Percentiles rank a stretch among this genome's conserved stretches.
These are phyloP conservation scores for Vitis rupestris DNA, from an alignment of 164 flowering plant species.

Conservation along the genomic window DNA sequence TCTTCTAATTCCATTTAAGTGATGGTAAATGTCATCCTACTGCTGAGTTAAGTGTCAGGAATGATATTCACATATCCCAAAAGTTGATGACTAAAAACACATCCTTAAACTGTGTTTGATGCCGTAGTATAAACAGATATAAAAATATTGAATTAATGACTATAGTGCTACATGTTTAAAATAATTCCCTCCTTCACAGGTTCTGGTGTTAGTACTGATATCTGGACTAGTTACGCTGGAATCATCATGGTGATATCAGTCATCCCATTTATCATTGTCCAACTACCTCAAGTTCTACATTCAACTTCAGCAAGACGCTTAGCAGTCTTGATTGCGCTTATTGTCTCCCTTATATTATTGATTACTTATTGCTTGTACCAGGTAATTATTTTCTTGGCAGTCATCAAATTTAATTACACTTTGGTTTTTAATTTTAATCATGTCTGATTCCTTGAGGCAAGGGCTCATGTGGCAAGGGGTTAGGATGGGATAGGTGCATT, in stretches of 20 bases:
- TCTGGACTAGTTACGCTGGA: constrained; percentile 31
- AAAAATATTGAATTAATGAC: too few relatives aligned
- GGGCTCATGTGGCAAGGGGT: too few relatives aligned
- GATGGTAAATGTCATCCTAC: too few relatives aligned
- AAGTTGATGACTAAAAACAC: too few relatives aligned
- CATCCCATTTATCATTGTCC: constrained; percentile 32
- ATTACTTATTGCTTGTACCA: constrained; percentile 27
- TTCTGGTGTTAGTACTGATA: constrained; percentile 32
- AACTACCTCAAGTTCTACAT: constrained; percentile 16
- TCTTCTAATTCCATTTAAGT: too few relatives aligned
- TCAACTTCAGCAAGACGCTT: constrained; percentile 12
- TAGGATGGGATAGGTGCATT: too few relatives aligned
- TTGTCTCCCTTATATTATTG: constrained; percentile 19
- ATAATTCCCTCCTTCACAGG: constrained; percentile 10
- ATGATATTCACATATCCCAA: too few relatives aligned
- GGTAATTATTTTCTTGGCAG: constrained; percentile 15
- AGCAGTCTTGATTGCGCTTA: constrained; percentile 24
- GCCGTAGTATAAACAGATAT: too few relatives aligned
- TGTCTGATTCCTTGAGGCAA: background rate
- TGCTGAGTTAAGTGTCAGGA: too few relatives aligned
- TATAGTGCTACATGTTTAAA: too few relatives aligned
- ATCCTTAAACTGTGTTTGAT: too few relatives aligned
- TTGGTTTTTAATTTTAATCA: background rate
- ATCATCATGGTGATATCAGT: constrained; percentile 31
- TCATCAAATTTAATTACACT: background rate